Evolutionary conservation across 805 yeast species (phyloP), one percentile per base, ranked within the genome.

Genomic region (Schizosaccharomyces japonicus): DNA sequence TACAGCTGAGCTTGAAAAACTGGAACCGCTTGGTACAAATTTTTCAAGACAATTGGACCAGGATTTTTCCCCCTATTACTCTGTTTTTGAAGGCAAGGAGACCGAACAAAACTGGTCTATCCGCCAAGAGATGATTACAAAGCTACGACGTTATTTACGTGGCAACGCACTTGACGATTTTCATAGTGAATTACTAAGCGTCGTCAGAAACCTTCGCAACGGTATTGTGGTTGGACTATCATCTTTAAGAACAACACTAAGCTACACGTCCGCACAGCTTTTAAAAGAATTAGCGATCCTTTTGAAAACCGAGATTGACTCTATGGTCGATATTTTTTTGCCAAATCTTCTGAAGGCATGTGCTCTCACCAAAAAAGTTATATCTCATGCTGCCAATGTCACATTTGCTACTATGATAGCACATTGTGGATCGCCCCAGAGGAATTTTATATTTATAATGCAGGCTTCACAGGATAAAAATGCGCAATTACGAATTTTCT

Each of bases 101-200:
- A 79, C 93, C 0, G 98, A 90, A 57, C 69, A 69, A 50, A 90
- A 90, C 58, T 90, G 98, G 98, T 61, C 66, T 21, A 54, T 56
- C 0, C 68, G 98, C 56, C 94, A 85, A 54, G 68, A 70, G 47
- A 64, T 65, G 46, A 69, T 83, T 2, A 55, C 70, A 1, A 68
- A 66, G 45, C 56, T 83, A 30, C 67, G 95, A 49, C 65, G 70
- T 1, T 60, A 78, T 3, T 52, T 81, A 2, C 60, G 83, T 42
- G 83, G 85, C 2, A 72, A 75, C 54, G 63, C 70, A 1, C 56
- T 63, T 1, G 44, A 47, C 0, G 64, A 66, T 1, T 63, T 58
- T 50, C 61, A 67, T 3, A 62, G 61, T 0, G 56, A 48, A 11
- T 50, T 61, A 36, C 52, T 55, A 3, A 63, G 63, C 47, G 61